A percentile compares a stretch with the other conserved stretches of the same genome.
phyloP scores from a whole-genome alignment of 2,329 filamentous ascomycete species.

The Xylariaceae sp. region DNA sequence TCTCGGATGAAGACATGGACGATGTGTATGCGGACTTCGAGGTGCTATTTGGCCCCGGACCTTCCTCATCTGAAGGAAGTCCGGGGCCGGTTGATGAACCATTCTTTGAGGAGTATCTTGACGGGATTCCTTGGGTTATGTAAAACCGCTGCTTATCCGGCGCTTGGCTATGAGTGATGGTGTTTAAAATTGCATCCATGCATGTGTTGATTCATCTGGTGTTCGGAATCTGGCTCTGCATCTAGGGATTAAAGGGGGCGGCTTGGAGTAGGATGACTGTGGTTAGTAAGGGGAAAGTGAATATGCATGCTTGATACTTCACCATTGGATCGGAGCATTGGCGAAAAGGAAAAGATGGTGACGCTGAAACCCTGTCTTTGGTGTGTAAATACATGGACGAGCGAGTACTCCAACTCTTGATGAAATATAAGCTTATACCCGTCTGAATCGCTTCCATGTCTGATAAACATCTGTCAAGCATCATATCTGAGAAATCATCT shows the following conservation, averaged over 20 bases:
- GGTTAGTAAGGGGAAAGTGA: not conserved
- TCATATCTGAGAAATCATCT: not conserved
- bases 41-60: constrained; percentile 41
- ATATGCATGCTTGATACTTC: not conserved
- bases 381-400: not conserved
- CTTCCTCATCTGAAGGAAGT: constrained; percentile 18
- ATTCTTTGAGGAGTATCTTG: constrained; percentile 50
- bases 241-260: not conserved
- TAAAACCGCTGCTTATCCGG: constrained; percentile 1
- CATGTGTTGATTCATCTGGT: not conserved
- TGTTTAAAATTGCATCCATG: not conserved
- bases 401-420: not conserved
- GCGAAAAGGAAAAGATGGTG: not conserved
- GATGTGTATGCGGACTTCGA: constrained; percentile 53
- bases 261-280: not conserved
- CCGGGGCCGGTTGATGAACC: constrained; percentile 34
- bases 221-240: not conserved
- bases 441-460: not conserved
- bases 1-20: constrained; percentile 41
- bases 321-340: not conserved
- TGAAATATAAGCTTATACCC: not conserved
- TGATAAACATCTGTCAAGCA: not conserved
- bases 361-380: not conserved
- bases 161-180: not conserved
- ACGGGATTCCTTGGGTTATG: constrained; percentile 47